Percentiles rank a stretch among this genome's conserved stretches.
phyloP scores from a whole-genome alignment of 805 yeast genomes.

The Nakazawaea ishiwadae region DNA sequence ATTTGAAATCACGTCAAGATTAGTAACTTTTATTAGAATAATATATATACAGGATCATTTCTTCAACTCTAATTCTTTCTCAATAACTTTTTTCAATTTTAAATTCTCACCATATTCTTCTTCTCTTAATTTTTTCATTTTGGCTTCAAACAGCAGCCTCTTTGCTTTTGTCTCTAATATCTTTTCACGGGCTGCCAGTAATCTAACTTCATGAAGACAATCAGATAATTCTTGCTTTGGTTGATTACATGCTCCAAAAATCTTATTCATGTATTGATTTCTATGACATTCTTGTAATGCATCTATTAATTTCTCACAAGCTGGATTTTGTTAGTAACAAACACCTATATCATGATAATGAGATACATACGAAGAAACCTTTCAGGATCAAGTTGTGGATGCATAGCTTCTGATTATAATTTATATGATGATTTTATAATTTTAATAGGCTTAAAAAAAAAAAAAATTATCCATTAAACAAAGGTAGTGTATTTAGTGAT shows the following conservation, averaged over 20 bases:
- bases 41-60: too few species aligned
- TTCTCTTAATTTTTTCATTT: constrained; percentile 61
- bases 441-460: too few species aligned
- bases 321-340: constrained; percentile 25
- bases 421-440: too few species aligned
- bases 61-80: constrained; percentile 38
- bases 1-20: constrained; percentile 94
- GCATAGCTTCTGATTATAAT: constrained; percentile 18
- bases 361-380: constrained; percentile 24
- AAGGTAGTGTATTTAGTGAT: too few species aligned
- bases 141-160: constrained; percentile 47
- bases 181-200: constrained; percentile 54
- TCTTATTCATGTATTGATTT: constrained; percentile 59
- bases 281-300: constrained; percentile 89
- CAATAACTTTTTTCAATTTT: constrained; percentile 60
- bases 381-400: constrained; percentile 27
- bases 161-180: constrained; percentile 50
- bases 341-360: too few species aligned
- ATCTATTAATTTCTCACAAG: constrained; percentile 76
- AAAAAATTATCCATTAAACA: too few species aligned
- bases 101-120: constrained; percentile 77
- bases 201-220: constrained; percentile 78
- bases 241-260: constrained; percentile 80
- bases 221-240: constrained; percentile 73
- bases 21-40: too few species aligned